Base-by-base conservation (phyloP, 805 yeast genomes). In the Ogataea dorogensis region DNA sequence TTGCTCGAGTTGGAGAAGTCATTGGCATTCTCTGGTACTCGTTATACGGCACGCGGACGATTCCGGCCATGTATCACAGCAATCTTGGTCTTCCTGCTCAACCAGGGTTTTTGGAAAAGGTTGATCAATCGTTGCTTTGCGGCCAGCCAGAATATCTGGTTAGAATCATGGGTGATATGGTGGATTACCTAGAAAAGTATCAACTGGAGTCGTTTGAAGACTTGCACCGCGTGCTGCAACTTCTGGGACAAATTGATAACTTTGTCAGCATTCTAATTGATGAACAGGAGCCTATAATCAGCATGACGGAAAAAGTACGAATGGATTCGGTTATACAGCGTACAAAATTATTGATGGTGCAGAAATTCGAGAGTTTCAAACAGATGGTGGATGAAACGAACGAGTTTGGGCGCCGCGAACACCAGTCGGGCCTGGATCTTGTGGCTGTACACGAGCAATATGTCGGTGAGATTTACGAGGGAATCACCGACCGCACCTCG, bases 111-210 rank as follows among this genome's bases (percentile, higher is more conserved):
- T 28, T 47, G 10, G 39, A 30, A 5, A 26, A 28, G n/a, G 36
- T 49, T 6, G 44, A 49, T 11, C 45, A 51, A 12, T 25, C 42
- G 16, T 40, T 41, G 5, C 23, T 46, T n/a, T 75, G 74, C 50
- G 86, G 85, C 1, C 89, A 81, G 54, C 65, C 72, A 0, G 77
- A 77, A 34, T 82, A 81, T 47, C 57, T 82, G 12, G 62, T 86
- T 16, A 68, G 70, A 25, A 67, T 84, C 2, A 73, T 86, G 31
- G 86, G 83, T 32, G 88, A 82, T 43, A 51, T 81, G 18, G 69
- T 77, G 31, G 89, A 81, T 44, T 82, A 73, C 47, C 46, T 79
- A 7, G 69, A 64, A 10, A 77, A 70, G 45, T 64, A 54, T 31
- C 31, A 39, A 2, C 10, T 59, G 14, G 38, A 30, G n/a, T 33